A percentile compares a stretch with the other conserved stretches of the same genome.
Evolutionary conservation across 164 flowering plant species (phyloP).

Genomic region (Magnolia kwangsiensis): DNA sequence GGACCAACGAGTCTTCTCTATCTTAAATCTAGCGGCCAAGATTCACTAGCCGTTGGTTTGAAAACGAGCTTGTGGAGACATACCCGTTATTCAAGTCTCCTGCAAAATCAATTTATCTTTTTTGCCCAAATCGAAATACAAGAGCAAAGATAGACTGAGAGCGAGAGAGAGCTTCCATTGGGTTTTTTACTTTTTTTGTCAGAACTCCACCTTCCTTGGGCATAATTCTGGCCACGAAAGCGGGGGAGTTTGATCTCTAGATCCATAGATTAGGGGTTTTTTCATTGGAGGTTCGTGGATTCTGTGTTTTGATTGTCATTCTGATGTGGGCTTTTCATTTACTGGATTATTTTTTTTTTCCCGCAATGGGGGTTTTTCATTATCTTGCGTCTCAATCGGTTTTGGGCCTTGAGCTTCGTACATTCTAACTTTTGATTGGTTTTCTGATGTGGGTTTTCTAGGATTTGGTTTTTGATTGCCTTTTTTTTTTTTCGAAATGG

Average conservation of each 20-base stretch:
- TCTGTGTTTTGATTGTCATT: background rate
- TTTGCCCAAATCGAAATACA: background rate
- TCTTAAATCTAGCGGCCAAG: slow-evolving; percentile 40
- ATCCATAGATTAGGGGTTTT: slow-evolving; percentile 1
- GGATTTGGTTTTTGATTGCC: background rate
- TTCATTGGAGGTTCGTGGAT: background rate
- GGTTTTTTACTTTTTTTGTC: slow-evolving; percentile 26
- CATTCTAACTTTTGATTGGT: background rate
- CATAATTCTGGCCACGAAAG: background rate
- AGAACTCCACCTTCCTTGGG: slow-evolving; percentile 3
- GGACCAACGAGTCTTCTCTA: slow-evolving; percentile 38
- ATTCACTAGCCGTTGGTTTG: slow-evolving; percentile 82
- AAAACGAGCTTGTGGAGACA: slow-evolving; percentile 36
- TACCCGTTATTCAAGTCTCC: slow-evolving; percentile 40
- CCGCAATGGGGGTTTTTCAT: background rate
- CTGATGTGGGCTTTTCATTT: slow-evolving; percentile 3
- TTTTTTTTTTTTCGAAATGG: background rate
- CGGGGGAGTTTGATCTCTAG: slow-evolving; percentile 8
- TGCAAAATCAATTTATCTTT: slow-evolving; percentile 3
- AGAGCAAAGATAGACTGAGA: slow-evolving; percentile 8
- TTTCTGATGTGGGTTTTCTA: background rate
- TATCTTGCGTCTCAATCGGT: background rate
- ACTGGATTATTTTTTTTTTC: background rate
- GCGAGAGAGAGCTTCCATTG: slow-evolving; percentile 15
- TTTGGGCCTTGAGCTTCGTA: background rate